phyloP scores from a whole-genome alignment of 163 green algal genomes.

The Coccomyxa subellipsoidea region DNA sequence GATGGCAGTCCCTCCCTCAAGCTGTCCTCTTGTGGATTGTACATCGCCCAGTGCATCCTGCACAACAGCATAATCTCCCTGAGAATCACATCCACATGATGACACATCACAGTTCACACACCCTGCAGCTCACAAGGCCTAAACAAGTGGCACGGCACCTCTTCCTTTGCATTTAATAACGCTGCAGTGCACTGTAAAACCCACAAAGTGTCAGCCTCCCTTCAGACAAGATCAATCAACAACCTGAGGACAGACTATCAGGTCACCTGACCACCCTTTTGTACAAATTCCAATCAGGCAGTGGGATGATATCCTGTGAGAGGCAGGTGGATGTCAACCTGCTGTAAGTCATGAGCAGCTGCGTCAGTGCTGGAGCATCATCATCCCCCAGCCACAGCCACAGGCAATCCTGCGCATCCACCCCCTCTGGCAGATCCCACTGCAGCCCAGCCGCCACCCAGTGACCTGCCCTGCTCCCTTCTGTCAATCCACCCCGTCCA shows the following conservation, averaged over 20 bases:
- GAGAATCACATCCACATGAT: too few relatives aligned
- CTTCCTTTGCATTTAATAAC: too few relatives aligned
- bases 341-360: slow-evolving; percentile 60
- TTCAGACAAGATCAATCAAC: too few relatives aligned
- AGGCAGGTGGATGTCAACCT: neutral
- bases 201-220: too few relatives aligned
- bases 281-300: neutral
- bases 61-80: neutral
- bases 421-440: slow-evolving; percentile 48
- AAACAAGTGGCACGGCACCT: too few relatives aligned
- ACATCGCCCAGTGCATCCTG: slow-evolving; percentile 15
- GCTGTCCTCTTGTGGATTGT: slow-evolving; percentile 5
- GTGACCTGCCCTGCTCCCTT: neutral
- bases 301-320: too few relatives aligned
- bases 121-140: too few relatives aligned
- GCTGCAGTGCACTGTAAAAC: too few relatives aligned
- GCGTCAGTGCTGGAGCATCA: slow-evolving; percentile 46
- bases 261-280: too few relatives aligned
- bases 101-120: too few relatives aligned
- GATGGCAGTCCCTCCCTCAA: slow-evolving; percentile 48
- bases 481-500: too few relatives aligned
- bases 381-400: slow-evolving; percentile 66
- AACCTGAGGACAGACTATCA: too few relatives aligned
- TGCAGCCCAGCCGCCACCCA: slow-evolving; percentile 40
- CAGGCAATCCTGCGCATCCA: slow-evolving; percentile 22